Conservation (phyloP, 306 rosid species). For the Alnus rubra region DNA sequence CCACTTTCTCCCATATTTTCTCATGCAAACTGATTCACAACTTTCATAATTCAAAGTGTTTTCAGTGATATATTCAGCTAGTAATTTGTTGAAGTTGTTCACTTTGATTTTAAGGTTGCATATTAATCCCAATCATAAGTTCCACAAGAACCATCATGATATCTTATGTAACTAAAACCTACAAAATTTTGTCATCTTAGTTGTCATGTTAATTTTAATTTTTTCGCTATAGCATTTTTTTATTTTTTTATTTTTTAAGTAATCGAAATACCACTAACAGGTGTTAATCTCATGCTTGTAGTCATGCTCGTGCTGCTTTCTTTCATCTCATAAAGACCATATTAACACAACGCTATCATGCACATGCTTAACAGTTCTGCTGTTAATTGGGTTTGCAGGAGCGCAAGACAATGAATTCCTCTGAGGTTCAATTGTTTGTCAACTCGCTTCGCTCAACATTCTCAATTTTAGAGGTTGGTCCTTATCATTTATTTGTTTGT, state of each 20-base stretch:
- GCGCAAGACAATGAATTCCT: conserved; percentile 58
- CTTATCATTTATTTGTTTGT: conserved; percentile 17
- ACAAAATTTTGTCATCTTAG: not conserved
- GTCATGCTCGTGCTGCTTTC: not conserved
- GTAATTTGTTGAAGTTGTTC: not conserved
- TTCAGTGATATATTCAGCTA: not conserved
- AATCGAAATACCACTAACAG: no score
- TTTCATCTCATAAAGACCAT: not conserved
- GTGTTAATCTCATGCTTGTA: not conserved
- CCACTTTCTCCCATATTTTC: no score
- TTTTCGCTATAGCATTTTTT: not conserved
- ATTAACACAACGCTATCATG: conserved; percentile 5
- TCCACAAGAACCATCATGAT: not conserved
- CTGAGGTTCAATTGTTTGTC: conserved; percentile 61
- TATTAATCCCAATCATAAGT: not conserved
- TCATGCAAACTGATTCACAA: no score
- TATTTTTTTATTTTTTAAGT: no score
- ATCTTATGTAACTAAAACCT: not conserved
- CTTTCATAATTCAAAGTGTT: not conserved
- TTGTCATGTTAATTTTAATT: not conserved
- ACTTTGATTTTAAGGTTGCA: not conserved
- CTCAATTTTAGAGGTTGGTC: conserved; percentile 68
- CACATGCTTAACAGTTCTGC: not conserved
- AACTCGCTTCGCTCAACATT: conserved; percentile 70
- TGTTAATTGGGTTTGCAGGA: conserved; percentile 61